Evolutionary conservation across 306 rosid genomes (phyloP).

Genomic region (Quercus alba): DNA sequence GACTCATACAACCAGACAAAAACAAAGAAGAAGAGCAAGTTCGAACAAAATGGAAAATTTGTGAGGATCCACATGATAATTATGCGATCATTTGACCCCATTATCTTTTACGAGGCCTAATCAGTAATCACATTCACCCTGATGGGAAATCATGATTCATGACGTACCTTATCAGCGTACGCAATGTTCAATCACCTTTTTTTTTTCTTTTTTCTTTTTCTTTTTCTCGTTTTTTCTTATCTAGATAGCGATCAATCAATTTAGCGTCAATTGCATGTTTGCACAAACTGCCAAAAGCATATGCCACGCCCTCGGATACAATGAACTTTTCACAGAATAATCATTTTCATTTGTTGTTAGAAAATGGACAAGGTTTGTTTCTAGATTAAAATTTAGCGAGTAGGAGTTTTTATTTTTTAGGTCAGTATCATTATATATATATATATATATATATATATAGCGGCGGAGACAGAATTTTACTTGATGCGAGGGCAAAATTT

Average conservation of each 20-base stretch:
- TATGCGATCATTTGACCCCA: neutral
- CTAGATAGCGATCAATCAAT: neutral
- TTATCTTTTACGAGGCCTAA: neutral
- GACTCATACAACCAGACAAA: conserved; percentile 1
- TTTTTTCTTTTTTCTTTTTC: neutral
- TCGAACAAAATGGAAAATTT: neutral
- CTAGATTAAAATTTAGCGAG: no score
- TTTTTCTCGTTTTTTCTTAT: neutral
- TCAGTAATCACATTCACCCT: neutral
- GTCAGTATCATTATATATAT: no score
- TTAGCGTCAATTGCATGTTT: neutral
- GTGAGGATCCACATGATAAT: conserved; percentile 4
- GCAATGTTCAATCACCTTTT: neutral
- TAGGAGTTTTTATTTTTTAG: no score
- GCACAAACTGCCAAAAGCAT: neutral
- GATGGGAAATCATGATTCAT: neutral
- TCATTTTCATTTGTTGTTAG: no score
- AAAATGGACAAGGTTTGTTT: no score
- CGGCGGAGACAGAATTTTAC: no score
- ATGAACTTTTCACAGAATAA: neutral
- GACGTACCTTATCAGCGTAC: neutral
- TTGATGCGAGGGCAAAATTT: no score
- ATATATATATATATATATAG: no score
- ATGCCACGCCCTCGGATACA: neutral
- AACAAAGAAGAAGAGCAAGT: neutral